Evolutionary conservation across 2,329 filamentous ascomycete genomes (phyloP), one percentile per base, ranked within the genome.

Genomic region (Alternaria gaisen): DNA sequence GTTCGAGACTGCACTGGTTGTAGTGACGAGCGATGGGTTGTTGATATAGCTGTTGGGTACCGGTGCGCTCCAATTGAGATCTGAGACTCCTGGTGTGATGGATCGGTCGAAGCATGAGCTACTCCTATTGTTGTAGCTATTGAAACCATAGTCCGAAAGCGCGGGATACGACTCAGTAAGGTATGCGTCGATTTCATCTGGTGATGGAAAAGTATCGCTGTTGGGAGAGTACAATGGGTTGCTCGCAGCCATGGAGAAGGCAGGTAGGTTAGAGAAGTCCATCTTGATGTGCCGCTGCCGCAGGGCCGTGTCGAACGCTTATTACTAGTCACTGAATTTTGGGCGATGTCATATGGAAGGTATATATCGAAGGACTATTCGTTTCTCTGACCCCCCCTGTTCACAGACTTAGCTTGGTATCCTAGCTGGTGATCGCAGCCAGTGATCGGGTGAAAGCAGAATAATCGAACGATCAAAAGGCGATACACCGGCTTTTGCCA

Each of bases 171-270:
- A 53, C 36, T 50, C 53, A 20, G 50, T 57, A 22, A 56, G 53
- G 42, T 56, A 42, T n/a, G 47, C 16, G 48, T 57, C 58, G 28
- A 60, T 24, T n/a, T 55, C 36, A 34, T 57, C 58, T 2, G 58
- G 46, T 12, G 53, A 60, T n/a, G 58, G 53, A 28, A 60, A 60
- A 7, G 32, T 30, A 4, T 60, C 58, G 47, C 58, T 60, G 41
- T 53, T 56, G 16, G 58, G 58, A 40, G 58, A 60, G 26, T 60
- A 60, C 18, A 48, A 42, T 7, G 47, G 40, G 34, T 51, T 43
- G 41, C 38, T 43, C n/a, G 58, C 20, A n/a, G 32, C 40, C 42
- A 56, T 4, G 9, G 58, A 26, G 18, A 47, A 57, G 9, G 58
- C 32, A 22, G 53, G 34, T 24, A 57, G 47, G n/a, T 41, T 57